Conservation (phyloP, 495 filamentous ascomycete species). For the Hypoxylon fuscum region DNA sequence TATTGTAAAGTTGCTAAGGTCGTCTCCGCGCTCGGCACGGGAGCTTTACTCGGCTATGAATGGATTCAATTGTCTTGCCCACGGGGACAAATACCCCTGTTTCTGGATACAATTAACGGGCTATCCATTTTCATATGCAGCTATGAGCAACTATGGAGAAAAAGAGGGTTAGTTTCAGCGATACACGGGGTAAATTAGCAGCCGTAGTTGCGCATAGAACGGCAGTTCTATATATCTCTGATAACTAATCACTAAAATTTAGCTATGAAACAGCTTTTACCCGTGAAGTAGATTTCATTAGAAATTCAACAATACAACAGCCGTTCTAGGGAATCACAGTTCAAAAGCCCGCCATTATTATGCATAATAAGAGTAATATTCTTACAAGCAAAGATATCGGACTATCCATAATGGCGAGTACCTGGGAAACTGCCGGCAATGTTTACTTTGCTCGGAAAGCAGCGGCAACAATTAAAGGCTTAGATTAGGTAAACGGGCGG, state of each 20-base stretch:
- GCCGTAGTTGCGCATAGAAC: too few species aligned
- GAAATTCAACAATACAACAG: too few species aligned
- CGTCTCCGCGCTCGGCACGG: conserved; percentile 40
- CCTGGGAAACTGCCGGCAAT: conserved; percentile 16
- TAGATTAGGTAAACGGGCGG: conserved; percentile 5
- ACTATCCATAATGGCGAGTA: neutral
- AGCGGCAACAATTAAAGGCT: conserved; percentile 14
- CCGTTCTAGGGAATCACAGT: conserved; percentile 20
- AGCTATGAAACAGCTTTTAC: too few species aligned
- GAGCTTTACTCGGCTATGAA: conserved; percentile 40
- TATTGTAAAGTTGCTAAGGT: conserved; percentile 4
- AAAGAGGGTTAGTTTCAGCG: neutral
- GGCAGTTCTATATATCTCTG: too few species aligned
- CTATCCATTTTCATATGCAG: conserved; percentile 2
- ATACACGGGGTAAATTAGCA: conserved; percentile 31
- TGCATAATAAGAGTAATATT: neutral
- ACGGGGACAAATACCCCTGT: conserved; percentile 5
- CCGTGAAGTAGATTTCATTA: too few species aligned
- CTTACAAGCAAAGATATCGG: neutral
- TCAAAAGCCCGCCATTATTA: neutral
- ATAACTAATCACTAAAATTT: too few species aligned
- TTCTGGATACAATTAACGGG: neutral
- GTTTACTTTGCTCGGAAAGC: conserved; percentile 25
- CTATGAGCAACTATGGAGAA: conserved; percentile 3
- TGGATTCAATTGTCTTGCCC: conserved; percentile 12